phyloP scores from a whole-genome alignment of 345 rosid genomes.

The Moricandia arvensis region DNA sequence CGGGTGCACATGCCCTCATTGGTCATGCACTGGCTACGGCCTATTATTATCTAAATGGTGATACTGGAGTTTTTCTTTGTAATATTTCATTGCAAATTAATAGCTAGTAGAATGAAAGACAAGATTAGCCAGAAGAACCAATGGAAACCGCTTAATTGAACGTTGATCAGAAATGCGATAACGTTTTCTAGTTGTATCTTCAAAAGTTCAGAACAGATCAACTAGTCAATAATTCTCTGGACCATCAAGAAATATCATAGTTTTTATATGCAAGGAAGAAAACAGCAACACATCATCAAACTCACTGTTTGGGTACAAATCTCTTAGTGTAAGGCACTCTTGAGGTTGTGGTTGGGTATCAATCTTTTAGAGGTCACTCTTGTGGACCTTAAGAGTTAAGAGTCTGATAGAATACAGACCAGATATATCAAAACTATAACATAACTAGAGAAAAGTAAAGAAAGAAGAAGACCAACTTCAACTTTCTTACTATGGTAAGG shows the following conservation, averaged over 20 bases:
- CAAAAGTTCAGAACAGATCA: neutral
- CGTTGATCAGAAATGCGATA: neutral
- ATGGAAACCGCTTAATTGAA: neutral
- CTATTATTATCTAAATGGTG: too few relatives aligned
- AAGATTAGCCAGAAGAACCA: too few relatives aligned
- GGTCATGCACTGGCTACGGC: too few relatives aligned
- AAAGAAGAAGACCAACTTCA: too few relatives aligned
- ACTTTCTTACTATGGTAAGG: too few relatives aligned
- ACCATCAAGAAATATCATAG: neutral
- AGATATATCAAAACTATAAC: neutral
- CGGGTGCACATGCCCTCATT: too few relatives aligned
- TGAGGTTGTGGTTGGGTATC: constrained; percentile 18
- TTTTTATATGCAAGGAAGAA: neutral
- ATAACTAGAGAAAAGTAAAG: neutral
- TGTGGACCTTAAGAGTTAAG: neutral
- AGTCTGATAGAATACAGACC: neutral
- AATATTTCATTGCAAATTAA: too few relatives aligned
- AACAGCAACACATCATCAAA: constrained; percentile 6
- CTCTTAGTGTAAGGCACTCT: neutral
- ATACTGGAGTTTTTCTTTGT: too few relatives aligned
- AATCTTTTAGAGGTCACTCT: constrained; percentile 2
- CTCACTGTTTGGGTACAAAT: constrained; percentile 11
- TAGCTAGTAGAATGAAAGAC: too few relatives aligned
- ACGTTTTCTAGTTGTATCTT: neutral
- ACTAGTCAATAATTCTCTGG: neutral